phyloP scores from a whole-genome alignment of 225 moss, liverwort and hornwort species.

The Takakia lepidozioides region DNA sequence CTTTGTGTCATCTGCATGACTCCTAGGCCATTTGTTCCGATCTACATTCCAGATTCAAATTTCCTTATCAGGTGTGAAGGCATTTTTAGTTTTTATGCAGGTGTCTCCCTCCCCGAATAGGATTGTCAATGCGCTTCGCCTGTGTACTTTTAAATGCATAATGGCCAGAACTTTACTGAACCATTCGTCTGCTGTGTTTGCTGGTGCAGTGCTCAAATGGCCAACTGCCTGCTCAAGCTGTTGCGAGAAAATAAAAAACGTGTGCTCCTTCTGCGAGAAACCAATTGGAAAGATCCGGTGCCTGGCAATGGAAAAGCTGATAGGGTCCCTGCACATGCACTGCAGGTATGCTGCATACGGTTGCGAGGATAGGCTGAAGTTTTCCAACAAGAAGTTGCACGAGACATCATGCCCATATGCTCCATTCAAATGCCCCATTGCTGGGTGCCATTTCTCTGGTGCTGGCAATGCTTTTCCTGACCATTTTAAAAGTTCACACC shows the following conservation, averaged over 20 bases:
- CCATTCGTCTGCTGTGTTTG: slow-evolving; percentile 2
- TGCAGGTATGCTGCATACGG: slow-evolving; percentile 59
- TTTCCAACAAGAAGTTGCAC: slow-evolving; percentile 43
- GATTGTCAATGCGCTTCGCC: too few relatives aligned
- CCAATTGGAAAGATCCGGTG: slow-evolving; percentile 61
- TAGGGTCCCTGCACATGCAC: slow-evolving; percentile 61
- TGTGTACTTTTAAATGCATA: neutral
- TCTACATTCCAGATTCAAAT: neutral
- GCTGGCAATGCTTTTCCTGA: slow-evolving; percentile 27
- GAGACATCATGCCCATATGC: slow-evolving; percentile 42
- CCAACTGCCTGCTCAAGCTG: slow-evolving; percentile 65
- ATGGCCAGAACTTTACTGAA: too few relatives aligned
- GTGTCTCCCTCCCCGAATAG: too few relatives aligned
- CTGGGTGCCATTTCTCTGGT: slow-evolving; percentile 31
- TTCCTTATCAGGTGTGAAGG: neutral
- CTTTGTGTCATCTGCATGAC: neutral
- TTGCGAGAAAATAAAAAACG: slow-evolving; percentile 49
- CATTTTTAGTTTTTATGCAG: too few relatives aligned
- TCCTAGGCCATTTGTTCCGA: neutral
- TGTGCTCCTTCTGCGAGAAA: slow-evolving; percentile 64
- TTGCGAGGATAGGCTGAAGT: slow-evolving; percentile 59
- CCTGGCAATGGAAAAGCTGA: slow-evolving; percentile 66
- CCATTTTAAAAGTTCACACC: slow-evolving; percentile 42
- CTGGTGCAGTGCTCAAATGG: slow-evolving; percentile 65
- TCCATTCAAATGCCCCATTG: slow-evolving; percentile 47